Evolutionary conservation across 495 filamentous ascomycete genomes (phyloP).

Genomic region (Tuber borchii): DNA sequence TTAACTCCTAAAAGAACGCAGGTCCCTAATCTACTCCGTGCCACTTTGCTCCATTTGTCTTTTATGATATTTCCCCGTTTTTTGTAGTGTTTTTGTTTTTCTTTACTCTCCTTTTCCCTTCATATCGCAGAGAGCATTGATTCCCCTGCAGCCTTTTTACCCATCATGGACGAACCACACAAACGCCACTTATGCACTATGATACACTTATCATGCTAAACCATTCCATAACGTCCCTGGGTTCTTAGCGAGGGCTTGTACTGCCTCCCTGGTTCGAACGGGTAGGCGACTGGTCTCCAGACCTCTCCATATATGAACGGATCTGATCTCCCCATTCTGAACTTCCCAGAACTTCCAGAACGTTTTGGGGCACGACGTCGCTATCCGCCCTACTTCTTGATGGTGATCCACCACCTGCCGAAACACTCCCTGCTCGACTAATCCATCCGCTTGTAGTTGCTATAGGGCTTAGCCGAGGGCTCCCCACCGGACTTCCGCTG

Average conservation of each 20-base stretch:
- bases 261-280: conserved; percentile 8
- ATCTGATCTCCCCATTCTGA: conserved; percentile 40
- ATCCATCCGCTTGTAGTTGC: conserved; percentile 4
- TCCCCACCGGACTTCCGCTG: conserved; percentile 27
- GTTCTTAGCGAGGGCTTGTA: conserved; percentile 12
- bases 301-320: conserved; percentile 32
- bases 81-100: not conserved
- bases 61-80: not conserved
- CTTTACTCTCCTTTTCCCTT: not conserved
- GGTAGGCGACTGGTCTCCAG: conserved; percentile 25
- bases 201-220: conserved; percentile 4
- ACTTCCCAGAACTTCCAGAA: conserved; percentile 31
- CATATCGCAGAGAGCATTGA: not conserved
- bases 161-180: not conserved
- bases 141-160: not conserved
- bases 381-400: conserved; percentile 14
- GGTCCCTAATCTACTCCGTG: not conserved
- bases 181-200: conserved; percentile 13
- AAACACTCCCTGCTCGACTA: conserved; percentile 5
- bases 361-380: conserved; percentile 31
- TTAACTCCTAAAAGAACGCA: not conserved
- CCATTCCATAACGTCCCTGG: not conserved
- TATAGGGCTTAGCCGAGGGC: conserved; percentile 20
- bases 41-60: not conserved
- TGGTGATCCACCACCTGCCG: conserved; percentile 9